Evolutionary conservation across 371 early-diverging fungal species (phyloP), one percentile per base, ranked within the genome.

Genomic region (Phascolomyces articulosus): DNA sequence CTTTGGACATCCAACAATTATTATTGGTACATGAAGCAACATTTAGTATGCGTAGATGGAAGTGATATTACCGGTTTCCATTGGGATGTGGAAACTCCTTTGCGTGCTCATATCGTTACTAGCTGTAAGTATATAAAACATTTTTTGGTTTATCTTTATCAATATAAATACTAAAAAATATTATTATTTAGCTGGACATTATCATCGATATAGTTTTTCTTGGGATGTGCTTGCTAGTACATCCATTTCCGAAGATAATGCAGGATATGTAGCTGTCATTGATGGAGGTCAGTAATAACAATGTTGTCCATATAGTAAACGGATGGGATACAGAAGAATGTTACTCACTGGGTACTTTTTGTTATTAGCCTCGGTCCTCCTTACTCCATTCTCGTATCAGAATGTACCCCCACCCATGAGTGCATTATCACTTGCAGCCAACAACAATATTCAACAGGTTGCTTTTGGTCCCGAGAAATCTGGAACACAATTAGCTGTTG

Each of bases 321-420:
- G n/a, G n/a, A n/a, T n/a, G n/a, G n/a, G n/a, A n/a, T n/a, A n/a
- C n/a, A n/a, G n/a, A n/a, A n/a, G n/a, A n/a, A n/a, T n/a, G n/a
- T n/a, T n/a, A n/a, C n/a, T n/a, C n/a, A n/a, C n/a, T n/a, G n/a
- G n/a, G n/a, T n/a, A n/a, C n/a, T n/a, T n/a, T n/a, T 27, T 48
- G 20, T 64, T 18, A n/a, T 4, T 61, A 83, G 75, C 71, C 11
- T 62, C 71, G 13, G 53, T 92, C 9, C 78, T 91, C 27, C 70
- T 95, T 60, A 98, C 98, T 10, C 97, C 98, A 10, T 96, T 97
- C 69, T 73, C 78, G 47, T 76, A 86, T 65, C 83, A 87, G 65
- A 97, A 97, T 69, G 92, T 97, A 15, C 98, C 98, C 55, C 98
- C 98, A 21, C 98, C 98, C 4, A 97, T 96, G 97, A 73, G 76